Base-by-base conservation (phyloP, 2,329 filamentous ascomycete species). In the Scytalidium lignicola region DNA sequence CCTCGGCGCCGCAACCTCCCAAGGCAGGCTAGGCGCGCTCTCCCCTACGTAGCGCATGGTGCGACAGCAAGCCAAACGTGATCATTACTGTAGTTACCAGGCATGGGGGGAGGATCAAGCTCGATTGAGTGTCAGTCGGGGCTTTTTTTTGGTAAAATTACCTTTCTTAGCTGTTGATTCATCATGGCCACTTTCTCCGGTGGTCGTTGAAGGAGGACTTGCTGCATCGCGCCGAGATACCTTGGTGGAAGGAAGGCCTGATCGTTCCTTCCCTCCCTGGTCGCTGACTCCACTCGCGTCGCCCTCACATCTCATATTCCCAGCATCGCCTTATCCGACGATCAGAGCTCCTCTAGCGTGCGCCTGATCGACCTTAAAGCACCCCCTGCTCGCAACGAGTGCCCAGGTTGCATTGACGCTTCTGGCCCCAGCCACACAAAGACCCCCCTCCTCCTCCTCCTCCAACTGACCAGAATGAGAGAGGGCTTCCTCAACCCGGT, bases 261-360 rank as follows among this genome's bases (percentile, higher is more conserved):
- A 51, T 37, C 15, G 47, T 18, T 13, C 26, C 49, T 37, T 26
- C 19, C 44, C 26, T 46, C 19, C 32, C 50, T 42, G 47, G 50
- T 28, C 32, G 32, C 32, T 37, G 32, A 37, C 32, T 37, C 32
- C 32, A 37, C 37, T 39, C n/a, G 26, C 23, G 23, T 5, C 23
- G 43, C 45, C 20, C 43, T 53, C 54, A 55, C 23, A 54, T 51
- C 47, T 55, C 51, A 49, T 46, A 13, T 53, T 57, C 55, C 56
- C 50, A 51, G 51, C 47, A 56, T 54, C 56, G 58, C 55, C 55
- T 51, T 51, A 54, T 52, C 46, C 48, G 56, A 51, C 55, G 53
- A 59, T 60, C 58, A 46, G 39, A 51, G n/a, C 28, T 42, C 37
- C 47, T n/a, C 44, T 59, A 58, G 57, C 53, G 52, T 47, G 45